Percentiles rank a stretch among this genome's conserved stretches.
These are phyloP conservation scores for Sugiyamaella xylanicola DNA, from an alignment of 1,139 yeast species.

Conservation along the genomic window DNA sequence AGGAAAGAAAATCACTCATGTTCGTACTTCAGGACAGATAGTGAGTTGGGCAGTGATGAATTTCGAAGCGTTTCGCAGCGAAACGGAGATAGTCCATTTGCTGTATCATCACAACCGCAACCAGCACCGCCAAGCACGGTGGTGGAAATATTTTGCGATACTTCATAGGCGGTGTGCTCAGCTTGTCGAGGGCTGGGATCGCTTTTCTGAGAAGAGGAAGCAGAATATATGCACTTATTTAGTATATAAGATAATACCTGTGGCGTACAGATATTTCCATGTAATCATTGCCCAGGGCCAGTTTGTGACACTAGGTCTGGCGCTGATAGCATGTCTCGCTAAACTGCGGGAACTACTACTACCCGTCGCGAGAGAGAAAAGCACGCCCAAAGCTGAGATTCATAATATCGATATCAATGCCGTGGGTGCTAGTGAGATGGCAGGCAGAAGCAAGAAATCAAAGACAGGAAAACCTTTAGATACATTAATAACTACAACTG, in stretches of 20 bases:
- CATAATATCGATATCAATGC: no score
- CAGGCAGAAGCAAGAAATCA: no score
- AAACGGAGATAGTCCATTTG: slow-evolving; percentile 60
- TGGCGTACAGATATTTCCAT: slow-evolving; percentile 64
- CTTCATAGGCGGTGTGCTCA: slow-evolving; percentile 53
- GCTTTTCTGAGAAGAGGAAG: slow-evolving; percentile 20
- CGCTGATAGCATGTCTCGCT: slow-evolving; percentile 61
- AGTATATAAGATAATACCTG: slow-evolving; percentile 48
- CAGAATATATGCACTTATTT: slow-evolving; percentile 38
- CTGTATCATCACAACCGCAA: slow-evolving; percentile 71
- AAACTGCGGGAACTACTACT: slow-evolving; percentile 40
- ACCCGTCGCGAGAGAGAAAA: background rate
- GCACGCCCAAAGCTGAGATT: slow-evolving; percentile 10
- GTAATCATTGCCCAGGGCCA: slow-evolving; percentile 76
- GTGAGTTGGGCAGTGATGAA: no score
- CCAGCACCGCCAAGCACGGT: slow-evolving; percentile 70
- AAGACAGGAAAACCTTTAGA: no score
- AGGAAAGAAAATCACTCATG: no score
- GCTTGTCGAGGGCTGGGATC: slow-evolving; percentile 22
- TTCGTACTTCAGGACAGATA: no score
- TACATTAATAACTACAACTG: no score
- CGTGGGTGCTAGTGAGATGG: no score
- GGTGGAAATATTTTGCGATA: slow-evolving; percentile 78
- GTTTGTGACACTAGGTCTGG: slow-evolving; percentile 72
- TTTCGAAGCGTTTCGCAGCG: slow-evolving; percentile 39